Evolutionary conservation across 371 early-diverging fungal genomes (phyloP).

Genomic region (Caulochytrium protostelioides): DNA sequence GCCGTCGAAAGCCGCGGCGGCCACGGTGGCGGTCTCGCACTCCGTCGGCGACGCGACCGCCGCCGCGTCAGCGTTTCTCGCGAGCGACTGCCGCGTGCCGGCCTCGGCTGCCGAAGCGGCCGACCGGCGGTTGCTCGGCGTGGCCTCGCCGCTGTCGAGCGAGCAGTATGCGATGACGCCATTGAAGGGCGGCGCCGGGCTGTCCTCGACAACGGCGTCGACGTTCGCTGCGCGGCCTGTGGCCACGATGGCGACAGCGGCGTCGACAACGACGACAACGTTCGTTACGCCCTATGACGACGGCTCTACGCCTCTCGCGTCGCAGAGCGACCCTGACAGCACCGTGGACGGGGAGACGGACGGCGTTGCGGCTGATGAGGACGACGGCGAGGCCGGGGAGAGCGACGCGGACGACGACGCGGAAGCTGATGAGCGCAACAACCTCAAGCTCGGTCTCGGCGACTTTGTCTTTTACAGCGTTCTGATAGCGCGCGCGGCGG

Average conservation of each 20-base stretch:
- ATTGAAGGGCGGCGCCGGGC: not conserved
- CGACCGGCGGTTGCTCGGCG: too few species aligned
- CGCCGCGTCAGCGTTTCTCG: too few species aligned
- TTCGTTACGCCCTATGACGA: not conserved
- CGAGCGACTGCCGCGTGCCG: too few species aligned
- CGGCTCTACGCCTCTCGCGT: slow-evolving; percentile 1
- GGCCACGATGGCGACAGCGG: not conserved
- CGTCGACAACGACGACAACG: not conserved
- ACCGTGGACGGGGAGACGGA: not conserved
- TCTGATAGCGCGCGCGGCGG: slow-evolving; percentile 56
- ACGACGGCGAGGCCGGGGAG: slow-evolving; percentile 3
- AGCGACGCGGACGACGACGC: slow-evolving; percentile 19
- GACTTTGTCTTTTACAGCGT: slow-evolving; percentile 82
- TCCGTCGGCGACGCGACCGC: too few species aligned
- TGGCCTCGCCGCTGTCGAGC: too few species aligned
- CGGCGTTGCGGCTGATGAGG: slow-evolving; percentile 9
- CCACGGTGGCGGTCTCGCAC: too few species aligned
- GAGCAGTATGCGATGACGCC: too few species aligned
- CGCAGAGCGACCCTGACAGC: not conserved
- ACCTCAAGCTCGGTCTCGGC: slow-evolving; percentile 62
- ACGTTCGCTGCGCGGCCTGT: too few species aligned
- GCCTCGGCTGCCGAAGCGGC: too few species aligned
- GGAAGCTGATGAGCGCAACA: slow-evolving; percentile 39
- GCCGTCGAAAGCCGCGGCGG: too few species aligned
- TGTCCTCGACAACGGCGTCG: too few species aligned